A percentile compares a stretch with the other conserved stretches of the same genome.
These are phyloP conservation scores for Diaporthe capsici DNA, from an alignment of 2,329 filamentous ascomycete genomes.

Conservation along the genomic window DNA sequence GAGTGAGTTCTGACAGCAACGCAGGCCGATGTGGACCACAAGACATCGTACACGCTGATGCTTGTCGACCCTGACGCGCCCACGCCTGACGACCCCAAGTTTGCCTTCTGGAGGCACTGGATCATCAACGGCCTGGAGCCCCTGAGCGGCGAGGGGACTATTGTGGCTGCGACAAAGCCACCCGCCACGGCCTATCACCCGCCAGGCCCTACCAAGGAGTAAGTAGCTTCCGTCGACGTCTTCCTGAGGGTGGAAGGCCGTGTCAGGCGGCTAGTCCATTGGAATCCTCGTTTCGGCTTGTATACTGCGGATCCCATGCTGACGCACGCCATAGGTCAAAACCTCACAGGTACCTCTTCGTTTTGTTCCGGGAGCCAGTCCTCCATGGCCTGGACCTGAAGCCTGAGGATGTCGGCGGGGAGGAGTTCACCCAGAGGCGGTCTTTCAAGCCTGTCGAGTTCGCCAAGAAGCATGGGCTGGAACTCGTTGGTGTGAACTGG, in stretches of 20 bases:
- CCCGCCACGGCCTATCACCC: constrained; percentile 59
- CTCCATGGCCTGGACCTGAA: constrained; percentile 48
- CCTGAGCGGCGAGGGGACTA: constrained; percentile 43
- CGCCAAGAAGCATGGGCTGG: constrained; percentile 54
- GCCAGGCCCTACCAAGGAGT: constrained; percentile 63
- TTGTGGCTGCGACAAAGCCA: constrained; percentile 49
- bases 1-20: neutral
- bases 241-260: neutral
- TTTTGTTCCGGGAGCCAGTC: constrained; percentile 58
- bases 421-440: constrained; percentile 61
- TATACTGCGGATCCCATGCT: neutral
- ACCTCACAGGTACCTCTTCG: constrained; percentile 63
- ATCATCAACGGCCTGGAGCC: constrained; percentile 59
- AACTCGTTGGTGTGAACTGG: constrained; percentile 60
- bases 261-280: neutral
- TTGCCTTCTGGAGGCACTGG: constrained; percentile 70
- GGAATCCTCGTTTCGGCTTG: neutral
- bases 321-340: constrained; percentile 53
- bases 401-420: constrained; percentile 61
- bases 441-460: constrained; percentile 58
- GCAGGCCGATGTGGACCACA: constrained; percentile 40
- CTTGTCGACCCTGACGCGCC: constrained; percentile 69
- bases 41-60: constrained; percentile 60
- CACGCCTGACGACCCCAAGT: constrained; percentile 67
- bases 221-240: constrained; percentile 42